Evolutionary conservation across 306 rosid genomes (phyloP).

Genomic region (Rubus idaeus): DNA sequence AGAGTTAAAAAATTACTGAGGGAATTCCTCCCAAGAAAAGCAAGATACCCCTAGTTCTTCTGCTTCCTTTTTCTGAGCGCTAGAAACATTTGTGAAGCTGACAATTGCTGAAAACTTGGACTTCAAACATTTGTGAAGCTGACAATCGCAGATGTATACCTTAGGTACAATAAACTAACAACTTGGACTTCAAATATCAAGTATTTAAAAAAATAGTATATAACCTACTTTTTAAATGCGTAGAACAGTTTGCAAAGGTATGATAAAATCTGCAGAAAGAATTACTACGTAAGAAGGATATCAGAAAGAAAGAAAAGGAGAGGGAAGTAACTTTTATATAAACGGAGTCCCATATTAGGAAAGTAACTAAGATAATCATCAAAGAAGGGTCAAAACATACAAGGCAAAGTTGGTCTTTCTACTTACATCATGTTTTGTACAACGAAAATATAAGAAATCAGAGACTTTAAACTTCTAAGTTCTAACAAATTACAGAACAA

Average conservation of each 20-base stretch:
- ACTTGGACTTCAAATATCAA: constrained; percentile 3
- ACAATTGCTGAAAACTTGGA: constrained; percentile 87
- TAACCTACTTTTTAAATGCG: constrained; percentile 66
- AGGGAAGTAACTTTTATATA: neutral
- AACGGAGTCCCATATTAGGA: neutral
- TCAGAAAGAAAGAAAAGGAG: neutral
- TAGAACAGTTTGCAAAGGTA: constrained; percentile 65
- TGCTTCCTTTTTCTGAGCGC: constrained; percentile 70
- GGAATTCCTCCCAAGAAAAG: no score
- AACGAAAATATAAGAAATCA: neutral
- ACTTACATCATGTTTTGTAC: neutral
- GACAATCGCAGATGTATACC: constrained; percentile 26
- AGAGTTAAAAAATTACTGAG: constrained; percentile 33
- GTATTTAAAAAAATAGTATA: constrained; percentile 17
- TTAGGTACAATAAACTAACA: constrained; percentile 16
- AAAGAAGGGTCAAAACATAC: neutral
- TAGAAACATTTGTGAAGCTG: constrained; percentile 65
- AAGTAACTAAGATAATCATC: neutral
- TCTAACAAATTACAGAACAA: neutral
- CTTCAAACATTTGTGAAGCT: constrained; percentile 62
- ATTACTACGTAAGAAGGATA: neutral
- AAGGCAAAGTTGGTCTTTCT: neutral
- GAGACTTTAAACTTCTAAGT: no score
- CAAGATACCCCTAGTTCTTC: constrained; percentile 68
- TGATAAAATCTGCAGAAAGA: constrained; percentile 68